phyloP scores from a whole-genome alignment of 1,139 yeast genomes.

The Pichia sp. region DNA sequence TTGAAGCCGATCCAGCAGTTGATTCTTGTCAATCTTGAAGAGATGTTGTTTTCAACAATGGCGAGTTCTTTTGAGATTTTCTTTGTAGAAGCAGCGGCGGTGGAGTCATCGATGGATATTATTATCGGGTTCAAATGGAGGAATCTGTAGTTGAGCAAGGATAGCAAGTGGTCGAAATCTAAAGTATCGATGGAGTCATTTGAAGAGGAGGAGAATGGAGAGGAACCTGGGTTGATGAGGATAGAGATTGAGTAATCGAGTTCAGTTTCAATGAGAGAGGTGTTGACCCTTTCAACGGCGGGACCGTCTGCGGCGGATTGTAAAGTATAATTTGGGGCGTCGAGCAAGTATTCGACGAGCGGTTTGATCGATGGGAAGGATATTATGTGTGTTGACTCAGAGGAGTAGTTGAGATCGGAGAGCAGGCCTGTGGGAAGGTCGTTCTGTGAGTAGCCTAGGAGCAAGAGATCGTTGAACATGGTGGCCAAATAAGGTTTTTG shows the following conservation, averaged over 20 bases:
- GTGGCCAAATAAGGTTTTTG: too few relatives aligned
- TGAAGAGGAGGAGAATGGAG: not conserved
- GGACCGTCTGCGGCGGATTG: too few relatives aligned
- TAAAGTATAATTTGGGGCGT: constrained; percentile 5
- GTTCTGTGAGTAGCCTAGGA: not conserved
- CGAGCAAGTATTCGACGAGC: constrained; percentile 2
- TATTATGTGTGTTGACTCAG: not conserved
- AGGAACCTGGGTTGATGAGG: constrained; percentile 23
- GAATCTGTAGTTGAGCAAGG: constrained; percentile 25
- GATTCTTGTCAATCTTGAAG: constrained; percentile 43
- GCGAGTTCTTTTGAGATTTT: too few relatives aligned
- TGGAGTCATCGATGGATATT: too few relatives aligned
- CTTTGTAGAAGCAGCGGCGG: too few relatives aligned
- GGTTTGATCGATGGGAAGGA: not conserved
- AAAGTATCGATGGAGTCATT: constrained; percentile 6
- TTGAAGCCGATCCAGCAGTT: constrained; percentile 58
- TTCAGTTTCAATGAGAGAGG: constrained; percentile 22
- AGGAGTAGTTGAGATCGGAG: not conserved
- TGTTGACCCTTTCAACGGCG: constrained; percentile 8
- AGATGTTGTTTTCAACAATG: constrained; percentile 6
- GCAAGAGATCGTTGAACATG: constrained; percentile 9
- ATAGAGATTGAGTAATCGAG: constrained; percentile 25
- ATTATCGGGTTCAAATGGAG: constrained; percentile 27
- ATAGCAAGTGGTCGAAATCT: constrained; percentile 11
- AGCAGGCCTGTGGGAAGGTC: not conserved